Percentiles rank a stretch among this genome's conserved stretches.
These are phyloP conservation scores for Filobasidium uniguttulatum DNA, from an alignment of 1,284 basidiomycete species.

Conservation along the genomic window DNA sequence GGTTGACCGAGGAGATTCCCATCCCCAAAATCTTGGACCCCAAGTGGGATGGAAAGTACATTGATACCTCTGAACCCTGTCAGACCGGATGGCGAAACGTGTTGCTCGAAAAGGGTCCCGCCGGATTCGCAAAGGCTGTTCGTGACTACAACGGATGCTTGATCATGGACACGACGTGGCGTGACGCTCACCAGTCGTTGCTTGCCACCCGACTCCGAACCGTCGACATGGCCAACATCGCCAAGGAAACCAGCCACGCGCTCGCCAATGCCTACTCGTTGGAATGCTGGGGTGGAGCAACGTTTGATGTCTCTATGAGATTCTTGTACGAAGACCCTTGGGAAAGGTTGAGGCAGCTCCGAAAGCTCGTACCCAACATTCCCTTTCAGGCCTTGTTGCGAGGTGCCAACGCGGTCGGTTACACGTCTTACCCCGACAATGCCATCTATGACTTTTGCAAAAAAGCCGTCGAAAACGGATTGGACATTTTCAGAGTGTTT, in stretches of 20 bases:
- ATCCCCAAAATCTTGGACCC: constrained; percentile 69
- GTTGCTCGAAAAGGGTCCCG: constrained; percentile 93
- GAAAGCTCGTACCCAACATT: constrained; percentile 95
- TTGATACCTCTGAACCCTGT: constrained; percentile 75
- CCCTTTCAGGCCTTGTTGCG: constrained; percentile 97
- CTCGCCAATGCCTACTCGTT: constrained; percentile 90
- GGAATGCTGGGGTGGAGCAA: constrained; percentile 99
- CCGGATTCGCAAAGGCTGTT: constrained; percentile 96
- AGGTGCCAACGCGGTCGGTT: constrained; percentile 98
- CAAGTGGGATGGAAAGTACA: constrained; percentile 55
- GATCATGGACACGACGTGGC: constrained; percentile 99
- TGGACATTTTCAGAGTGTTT: constrained; percentile 99
- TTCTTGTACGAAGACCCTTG: constrained; percentile 99
- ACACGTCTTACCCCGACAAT: constrained; percentile 98
- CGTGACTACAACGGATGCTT: constrained; percentile 81
- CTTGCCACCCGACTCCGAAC: constrained; percentile 94
- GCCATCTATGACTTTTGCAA: constrained; percentile 98
- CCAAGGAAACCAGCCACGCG: constrained; percentile 91
- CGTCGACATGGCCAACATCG: constrained; percentile 96
- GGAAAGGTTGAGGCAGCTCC: constrained; percentile 89
- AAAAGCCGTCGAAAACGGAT: constrained; percentile 93
- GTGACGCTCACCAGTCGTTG: constrained; percentile 96
- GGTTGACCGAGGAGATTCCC: constrained; percentile 77
- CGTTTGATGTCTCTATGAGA: constrained; percentile 98
- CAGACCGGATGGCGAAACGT: constrained; percentile 94